A percentile compares a stretch with the other conserved stretches of the same genome.
Evolutionary conservation across 2,329 filamentous ascomycete species (phyloP).

Genomic region (Xylaria arbuscula): DNA sequence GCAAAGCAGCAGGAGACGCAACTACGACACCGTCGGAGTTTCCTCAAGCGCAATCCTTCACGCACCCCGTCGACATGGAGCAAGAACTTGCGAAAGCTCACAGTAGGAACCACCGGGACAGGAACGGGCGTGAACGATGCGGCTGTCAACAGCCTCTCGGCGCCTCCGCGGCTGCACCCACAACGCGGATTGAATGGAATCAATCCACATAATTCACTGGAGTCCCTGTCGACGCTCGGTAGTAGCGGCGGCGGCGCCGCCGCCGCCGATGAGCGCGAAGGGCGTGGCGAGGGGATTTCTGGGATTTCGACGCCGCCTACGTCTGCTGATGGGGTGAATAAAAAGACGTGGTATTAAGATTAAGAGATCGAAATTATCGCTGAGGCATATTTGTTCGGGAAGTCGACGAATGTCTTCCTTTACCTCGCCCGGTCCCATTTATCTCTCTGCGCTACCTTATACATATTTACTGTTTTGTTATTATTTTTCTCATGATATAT

Average conservation of each 20-base stretch:
- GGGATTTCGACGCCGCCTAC: conserved; percentile 33
- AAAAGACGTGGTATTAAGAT: conserved; percentile 2
- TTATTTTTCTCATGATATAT: conserved; percentile 5
- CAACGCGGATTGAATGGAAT: conserved; percentile 30
- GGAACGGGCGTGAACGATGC: conserved; percentile 26
- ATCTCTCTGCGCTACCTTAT: neutral
- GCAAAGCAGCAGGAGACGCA: conserved; percentile 44
- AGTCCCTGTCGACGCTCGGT: conserved; percentile 47
- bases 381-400: neutral
- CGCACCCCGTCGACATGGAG: conserved; percentile 40
- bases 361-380: neutral
- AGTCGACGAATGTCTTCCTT: neutral
- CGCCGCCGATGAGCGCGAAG: neutral
- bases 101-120: conserved; percentile 28
- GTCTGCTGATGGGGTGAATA: conserved; percentile 29
- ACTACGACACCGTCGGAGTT: conserved; percentile 41
- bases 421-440: neutral
- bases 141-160: conserved; percentile 27
- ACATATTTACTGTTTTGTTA: neutral
- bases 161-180: conserved; percentile 27
- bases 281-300: neutral
- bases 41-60: conserved; percentile 39
- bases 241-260: conserved; percentile 46
- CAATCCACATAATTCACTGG: conserved; percentile 42
- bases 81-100: conserved; percentile 43